A percentile compares a stretch with the other conserved stretches of the same genome.
phyloP scores from a whole-genome alignment of 345 rosid species.

The Hevea brasiliensis region DNA sequence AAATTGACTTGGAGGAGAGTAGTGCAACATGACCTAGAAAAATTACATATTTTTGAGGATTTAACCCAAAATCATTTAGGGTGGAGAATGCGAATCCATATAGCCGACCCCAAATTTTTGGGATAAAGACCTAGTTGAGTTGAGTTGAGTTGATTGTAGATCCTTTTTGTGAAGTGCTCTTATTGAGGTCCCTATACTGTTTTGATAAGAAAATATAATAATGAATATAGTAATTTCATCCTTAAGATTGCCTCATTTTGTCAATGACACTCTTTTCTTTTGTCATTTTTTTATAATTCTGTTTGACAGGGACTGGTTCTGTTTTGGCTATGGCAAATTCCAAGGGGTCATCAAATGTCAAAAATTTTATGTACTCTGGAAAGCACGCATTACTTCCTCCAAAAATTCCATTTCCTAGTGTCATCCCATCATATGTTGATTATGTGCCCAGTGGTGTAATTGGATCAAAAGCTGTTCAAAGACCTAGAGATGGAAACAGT shows the following conservation, averaged over 20 bases:
- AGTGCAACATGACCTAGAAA: too few species aligned
- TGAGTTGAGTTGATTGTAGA: background rate
- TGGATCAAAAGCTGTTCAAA: constrained; percentile 71
- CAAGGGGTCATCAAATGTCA: constrained; percentile 68
- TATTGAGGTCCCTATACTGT: background rate
- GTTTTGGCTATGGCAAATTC: constrained; percentile 64
- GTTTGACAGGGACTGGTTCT: constrained; percentile 36
- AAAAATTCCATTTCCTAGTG: constrained; percentile 77
- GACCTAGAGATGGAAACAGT: constrained; percentile 53
- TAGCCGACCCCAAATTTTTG: too few species aligned
- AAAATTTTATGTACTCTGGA: constrained; percentile 66
- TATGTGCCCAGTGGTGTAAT: constrained; percentile 49
- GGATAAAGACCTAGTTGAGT: too few species aligned
- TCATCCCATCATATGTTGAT: constrained; percentile 66
- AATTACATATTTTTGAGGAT: too few species aligned
- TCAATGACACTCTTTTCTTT: background rate
- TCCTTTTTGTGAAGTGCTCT: background rate
- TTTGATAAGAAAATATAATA: background rate
- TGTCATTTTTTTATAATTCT: background rate
- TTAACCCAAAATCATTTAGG: too few species aligned
- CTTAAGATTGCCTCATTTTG: too few species aligned
- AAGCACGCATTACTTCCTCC: constrained; percentile 92
- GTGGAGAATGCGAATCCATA: too few species aligned
- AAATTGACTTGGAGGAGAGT: too few species aligned
- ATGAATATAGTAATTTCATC: background rate